Evolutionary conservation across 1,139 yeast genomes (phyloP), one percentile per base, ranked within the genome.

Genomic region (Yamadazyma kanchanaburiensis): DNA sequence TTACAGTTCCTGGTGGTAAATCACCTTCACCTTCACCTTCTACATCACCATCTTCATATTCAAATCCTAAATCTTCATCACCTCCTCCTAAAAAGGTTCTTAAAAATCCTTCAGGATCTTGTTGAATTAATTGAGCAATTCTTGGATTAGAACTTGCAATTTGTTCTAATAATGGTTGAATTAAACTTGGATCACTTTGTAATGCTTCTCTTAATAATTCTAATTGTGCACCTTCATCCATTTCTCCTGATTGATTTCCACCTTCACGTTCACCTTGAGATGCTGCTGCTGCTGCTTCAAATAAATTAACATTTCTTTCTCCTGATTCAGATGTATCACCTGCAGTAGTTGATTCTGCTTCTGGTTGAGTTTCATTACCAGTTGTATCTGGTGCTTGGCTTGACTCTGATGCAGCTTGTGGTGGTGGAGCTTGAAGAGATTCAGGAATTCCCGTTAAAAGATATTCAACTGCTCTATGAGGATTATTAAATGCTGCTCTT

Each of bases 381-480:
- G 51, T 35, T 15, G 56, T 43, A n/a, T 55, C 15, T 10, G 25
- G 45, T 12, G 58, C 45, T 15, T 59, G 43, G 12, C 56, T 49
- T 6, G 49, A 43, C 25, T 49, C 51, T 12, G 48, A 38, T n/a
- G 27, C 33, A 5, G 33, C 29, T 9, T 27, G 30, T 27, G 50
- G 36, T 31, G 48, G 47, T 22, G 55, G 57, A 11, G 54, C 51
- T 48, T 64, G 70, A 41, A 70, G 61, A 30, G 71, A 58, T 45
- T 83, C 91, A 22, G 97, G 97, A 31, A 91, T 78, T 4, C 97
- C 97, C 25, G 89, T 86, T 46, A 91, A 64, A 35, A 91, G 70
- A 55, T 91, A 89, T 55, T 94, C 98, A 5, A 89, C 97, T 0
- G 99, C 99, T 50, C 98, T 80, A 53, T 91, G 97, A 15, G 99